A percentile compares a stretch with the other conserved stretches of the same genome.
Evolutionary conservation across 805 yeast species (phyloP).

Genomic region (Spathaspora gorwiae): DNA sequence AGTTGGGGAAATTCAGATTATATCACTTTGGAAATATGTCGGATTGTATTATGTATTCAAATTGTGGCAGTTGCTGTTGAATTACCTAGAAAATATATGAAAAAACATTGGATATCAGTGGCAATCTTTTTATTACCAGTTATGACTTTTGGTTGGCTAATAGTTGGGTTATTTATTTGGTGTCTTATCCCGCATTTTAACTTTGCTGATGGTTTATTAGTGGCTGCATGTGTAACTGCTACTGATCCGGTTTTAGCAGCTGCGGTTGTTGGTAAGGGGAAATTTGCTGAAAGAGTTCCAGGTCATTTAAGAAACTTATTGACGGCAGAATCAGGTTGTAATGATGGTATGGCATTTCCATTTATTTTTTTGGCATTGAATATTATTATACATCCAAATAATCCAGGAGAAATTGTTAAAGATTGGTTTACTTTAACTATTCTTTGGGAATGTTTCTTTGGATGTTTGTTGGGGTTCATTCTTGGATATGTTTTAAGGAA

Average conservation of each 20-base stretch:
- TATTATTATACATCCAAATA: conserved; percentile 60
- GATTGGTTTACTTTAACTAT: conserved; percentile 78
- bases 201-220: conserved; percentile 66
- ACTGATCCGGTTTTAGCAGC: conserved; percentile 95
- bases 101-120: conserved; percentile 76
- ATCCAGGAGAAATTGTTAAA: conserved; percentile 64
- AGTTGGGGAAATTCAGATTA: conserved; percentile 83
- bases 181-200: conserved; percentile 65
- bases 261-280: conserved; percentile 92
- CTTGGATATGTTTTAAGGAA: conserved; percentile 72
- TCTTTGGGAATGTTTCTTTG: conserved; percentile 77
- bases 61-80: conserved; percentile 94
- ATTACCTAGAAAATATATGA: conserved; percentile 84
- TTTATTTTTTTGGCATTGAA: conserved; percentile 70
- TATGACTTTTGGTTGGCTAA: conserved; percentile 87
- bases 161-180: conserved; percentile 78
- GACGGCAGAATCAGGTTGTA: conserved; percentile 85
- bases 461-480: conserved; percentile 65
- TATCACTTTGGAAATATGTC: conserved; percentile 76
- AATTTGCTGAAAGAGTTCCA: conserved; percentile 85
- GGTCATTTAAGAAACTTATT: conserved; percentile 84
- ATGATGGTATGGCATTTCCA: conserved; percentile 96
- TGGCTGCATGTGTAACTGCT: conserved; percentile 88
- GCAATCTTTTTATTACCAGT: conserved; percentile 72
- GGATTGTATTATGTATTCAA: conserved; percentile 80